Conservation (phyloP, 1,139 yeast genomes). For the Kurtzmaniella quercitrusa region DNA sequence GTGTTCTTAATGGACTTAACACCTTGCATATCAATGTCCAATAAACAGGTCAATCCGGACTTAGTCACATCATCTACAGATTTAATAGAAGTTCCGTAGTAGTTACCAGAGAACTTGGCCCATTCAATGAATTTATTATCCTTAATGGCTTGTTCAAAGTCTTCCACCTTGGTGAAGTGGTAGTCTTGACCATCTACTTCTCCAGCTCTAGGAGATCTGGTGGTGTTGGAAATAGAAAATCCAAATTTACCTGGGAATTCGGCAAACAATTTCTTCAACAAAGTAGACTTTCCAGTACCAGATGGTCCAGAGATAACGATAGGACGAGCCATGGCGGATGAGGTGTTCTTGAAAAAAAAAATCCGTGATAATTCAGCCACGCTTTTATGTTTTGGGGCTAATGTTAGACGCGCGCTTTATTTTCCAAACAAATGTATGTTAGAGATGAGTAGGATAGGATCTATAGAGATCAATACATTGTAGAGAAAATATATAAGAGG, state of each 20-base stretch:
- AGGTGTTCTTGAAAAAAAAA: neutral
- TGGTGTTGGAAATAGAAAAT: conserved; percentile 91
- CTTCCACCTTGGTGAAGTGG: conserved; percentile 76
- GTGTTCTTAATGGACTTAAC: conserved; percentile 86
- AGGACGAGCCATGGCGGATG: conserved; percentile 51
- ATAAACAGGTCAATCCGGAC: conserved; percentile 69
- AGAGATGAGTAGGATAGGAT: neutral
- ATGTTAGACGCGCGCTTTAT: neutral
- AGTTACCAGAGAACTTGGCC: conserved; percentile 98
- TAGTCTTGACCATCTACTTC: conserved; percentile 88
- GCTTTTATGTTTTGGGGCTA: neutral
- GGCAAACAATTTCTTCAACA: conserved; percentile 81
- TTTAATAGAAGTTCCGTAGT: conserved; percentile 87
- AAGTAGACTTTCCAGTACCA: conserved; percentile 94
- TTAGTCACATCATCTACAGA: conserved; percentile 75
- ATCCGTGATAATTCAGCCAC: neutral
- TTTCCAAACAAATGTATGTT: neutral
- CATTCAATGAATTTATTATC: conserved; percentile 84
- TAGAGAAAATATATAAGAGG: no score
- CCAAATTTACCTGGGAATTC: conserved; percentile 90
- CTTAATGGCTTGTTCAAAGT: conserved; percentile 70
- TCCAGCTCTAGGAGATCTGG: conserved; percentile 88
- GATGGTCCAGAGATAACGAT: conserved; percentile 96
- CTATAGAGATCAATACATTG: no score
- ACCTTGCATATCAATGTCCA: conserved; percentile 99